Evolutionary conservation across 192 early-diverging fungal genomes (phyloP).

Genomic region (Gamsiella multidivaricata): DNA sequence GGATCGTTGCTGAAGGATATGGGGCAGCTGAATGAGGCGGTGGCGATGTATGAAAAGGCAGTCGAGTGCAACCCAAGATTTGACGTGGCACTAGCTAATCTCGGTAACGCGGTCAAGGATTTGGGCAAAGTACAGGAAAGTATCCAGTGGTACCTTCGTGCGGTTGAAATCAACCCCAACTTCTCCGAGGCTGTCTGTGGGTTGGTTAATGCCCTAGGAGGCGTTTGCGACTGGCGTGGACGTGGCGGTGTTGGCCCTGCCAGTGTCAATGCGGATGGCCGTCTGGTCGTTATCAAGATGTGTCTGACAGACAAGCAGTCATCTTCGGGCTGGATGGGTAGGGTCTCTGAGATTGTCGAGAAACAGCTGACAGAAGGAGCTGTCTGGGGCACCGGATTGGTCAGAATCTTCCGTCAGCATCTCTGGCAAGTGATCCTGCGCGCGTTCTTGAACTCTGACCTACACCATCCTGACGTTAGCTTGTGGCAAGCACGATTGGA

Average conservation of each 20-base stretch:
- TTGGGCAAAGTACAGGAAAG: constrained; percentile 90
- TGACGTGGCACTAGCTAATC: constrained; percentile 92
- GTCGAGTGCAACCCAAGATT: constrained; percentile 88
- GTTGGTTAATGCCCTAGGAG: constrained; percentile 86
- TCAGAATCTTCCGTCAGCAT: constrained; percentile 56
- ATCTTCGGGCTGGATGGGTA: constrained; percentile 75
- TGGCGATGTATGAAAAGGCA: constrained; percentile 90
- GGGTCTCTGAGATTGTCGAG: constrained; percentile 81
- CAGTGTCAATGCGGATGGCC: constrained; percentile 50
- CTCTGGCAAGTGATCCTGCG: constrained; percentile 34
- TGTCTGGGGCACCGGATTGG: constrained; percentile 65
- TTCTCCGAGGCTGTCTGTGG: constrained; percentile 95
- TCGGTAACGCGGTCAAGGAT: constrained; percentile 95
- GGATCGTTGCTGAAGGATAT: constrained; percentile 92
- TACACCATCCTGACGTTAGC: constrained; percentile 12
- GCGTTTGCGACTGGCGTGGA: constrained; percentile 91
- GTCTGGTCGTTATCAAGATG: constrained; percentile 29
- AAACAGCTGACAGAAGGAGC: constrained; percentile 77
- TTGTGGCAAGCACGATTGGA: constrained; percentile 38
- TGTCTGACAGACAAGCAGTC: constrained; percentile 19
- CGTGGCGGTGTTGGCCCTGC: constrained; percentile 72
- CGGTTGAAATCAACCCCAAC: constrained; percentile 85
- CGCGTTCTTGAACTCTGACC: constrained; percentile 28
- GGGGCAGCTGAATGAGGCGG: constrained; percentile 85
- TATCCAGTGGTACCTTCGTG: constrained; percentile 85